A percentile compares a stretch with the other conserved stretches of the same genome.
phyloP scores from a whole-genome alignment of 352 stramenopile genomes.

The Globisporangium viniferum region DNA sequence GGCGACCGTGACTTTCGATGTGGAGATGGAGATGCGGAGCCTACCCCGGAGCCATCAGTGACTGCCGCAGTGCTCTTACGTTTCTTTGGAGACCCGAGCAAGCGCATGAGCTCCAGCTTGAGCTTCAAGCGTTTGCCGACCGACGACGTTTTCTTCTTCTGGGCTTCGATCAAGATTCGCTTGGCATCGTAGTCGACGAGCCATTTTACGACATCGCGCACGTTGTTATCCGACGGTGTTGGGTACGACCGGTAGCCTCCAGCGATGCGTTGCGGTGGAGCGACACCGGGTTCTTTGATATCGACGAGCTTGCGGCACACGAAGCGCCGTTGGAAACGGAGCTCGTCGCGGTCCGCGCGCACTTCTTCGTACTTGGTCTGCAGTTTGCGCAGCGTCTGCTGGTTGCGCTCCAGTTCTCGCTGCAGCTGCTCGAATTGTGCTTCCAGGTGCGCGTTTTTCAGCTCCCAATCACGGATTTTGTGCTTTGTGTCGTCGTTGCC shows the following conservation, averaged over 20 bases:
- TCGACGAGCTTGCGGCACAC: conserved; percentile 37
- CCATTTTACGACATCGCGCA: conserved; percentile 40
- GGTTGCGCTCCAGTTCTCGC: conserved; percentile 14
- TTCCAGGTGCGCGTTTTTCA: background rate
- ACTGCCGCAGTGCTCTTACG: background rate
- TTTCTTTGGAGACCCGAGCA: conserved; percentile 17
- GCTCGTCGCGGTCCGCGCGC: conserved; percentile 23
- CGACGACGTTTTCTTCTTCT: conserved; percentile 11
- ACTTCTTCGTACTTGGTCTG: conserved; percentile 21
- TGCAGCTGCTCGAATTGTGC: conserved; percentile 9
- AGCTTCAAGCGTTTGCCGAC: conserved; percentile 24
- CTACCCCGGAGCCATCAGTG: background rate
- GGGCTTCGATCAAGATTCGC: conserved; percentile 23
- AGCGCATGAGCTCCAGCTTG: conserved; percentile 36
- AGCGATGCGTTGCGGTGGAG: conserved; percentile 30
- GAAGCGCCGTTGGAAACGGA: conserved; percentile 34
- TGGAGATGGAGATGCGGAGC: background rate
- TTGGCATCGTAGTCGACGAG: conserved; percentile 41
- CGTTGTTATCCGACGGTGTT: conserved; percentile 26
- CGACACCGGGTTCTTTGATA: conserved; percentile 24
- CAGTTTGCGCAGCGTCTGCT: conserved; percentile 18
- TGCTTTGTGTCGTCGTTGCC: background rate
- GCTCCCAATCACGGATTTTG: background rate
- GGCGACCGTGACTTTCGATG: conserved; percentile 5
- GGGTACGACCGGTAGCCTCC: conserved; percentile 39